Conservation (phyloP, 768 basidiomycete species). For the Agaricus blazei region DNA sequence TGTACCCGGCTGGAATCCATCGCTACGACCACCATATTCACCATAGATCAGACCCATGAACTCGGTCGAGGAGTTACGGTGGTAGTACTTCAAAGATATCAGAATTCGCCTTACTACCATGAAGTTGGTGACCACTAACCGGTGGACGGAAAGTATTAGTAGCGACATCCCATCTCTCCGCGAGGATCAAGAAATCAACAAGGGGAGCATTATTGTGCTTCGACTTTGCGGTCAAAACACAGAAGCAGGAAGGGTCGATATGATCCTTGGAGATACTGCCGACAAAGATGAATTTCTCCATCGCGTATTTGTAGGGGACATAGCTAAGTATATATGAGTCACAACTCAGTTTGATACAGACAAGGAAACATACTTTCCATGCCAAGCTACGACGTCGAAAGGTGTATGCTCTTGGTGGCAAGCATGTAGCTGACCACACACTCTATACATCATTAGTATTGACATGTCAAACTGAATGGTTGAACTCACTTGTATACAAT, state of each 20-base stretch:
- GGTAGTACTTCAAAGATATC: slow-evolving; percentile 43
- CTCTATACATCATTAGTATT: slow-evolving; percentile 24
- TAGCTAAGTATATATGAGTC: slow-evolving; percentile 33
- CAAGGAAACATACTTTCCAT: slow-evolving; percentile 46
- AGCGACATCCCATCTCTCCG: slow-evolving; percentile 61
- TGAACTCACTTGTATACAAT: slow-evolving; percentile 42
- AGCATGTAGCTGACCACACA: slow-evolving; percentile 47
- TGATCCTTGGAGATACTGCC: slow-evolving; percentile 66
- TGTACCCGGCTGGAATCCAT: slow-evolving; percentile 54
- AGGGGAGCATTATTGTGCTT: slow-evolving; percentile 54
- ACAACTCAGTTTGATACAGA: background rate
- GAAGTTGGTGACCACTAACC: slow-evolving; percentile 23
- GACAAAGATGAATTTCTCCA: slow-evolving; percentile 59
- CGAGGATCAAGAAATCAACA: slow-evolving; percentile 62
- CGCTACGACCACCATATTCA: slow-evolving; percentile 58
- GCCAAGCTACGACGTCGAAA: slow-evolving; percentile 71
- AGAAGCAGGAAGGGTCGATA: slow-evolving; percentile 66
- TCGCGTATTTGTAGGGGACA: slow-evolving; percentile 61
- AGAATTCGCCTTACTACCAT: background rate
- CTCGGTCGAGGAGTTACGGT: slow-evolving; percentile 57
- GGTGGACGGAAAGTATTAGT: slow-evolving; percentile 55
- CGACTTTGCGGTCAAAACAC: slow-evolving; percentile 62
- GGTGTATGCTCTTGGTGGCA: slow-evolving; percentile 61
- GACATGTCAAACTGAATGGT: background rate
- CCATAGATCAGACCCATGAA: slow-evolving; percentile 64